Conservation (phyloP, 2,329 filamentous ascomycete genomes). For the Xylaria digitata region DNA sequence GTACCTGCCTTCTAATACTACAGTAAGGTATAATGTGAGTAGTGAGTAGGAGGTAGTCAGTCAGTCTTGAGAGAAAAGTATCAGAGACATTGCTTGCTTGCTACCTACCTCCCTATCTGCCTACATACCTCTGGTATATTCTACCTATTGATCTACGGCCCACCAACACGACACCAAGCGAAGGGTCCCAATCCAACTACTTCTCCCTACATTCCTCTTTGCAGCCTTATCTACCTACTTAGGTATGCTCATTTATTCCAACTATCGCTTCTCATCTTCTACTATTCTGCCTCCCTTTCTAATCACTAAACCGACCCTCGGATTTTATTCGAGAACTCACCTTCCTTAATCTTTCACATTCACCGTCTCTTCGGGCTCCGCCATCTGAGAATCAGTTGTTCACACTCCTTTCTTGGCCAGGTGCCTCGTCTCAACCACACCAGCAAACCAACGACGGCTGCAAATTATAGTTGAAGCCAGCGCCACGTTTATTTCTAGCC, state of each 20-base stretch:
- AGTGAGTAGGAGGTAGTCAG: neutral
- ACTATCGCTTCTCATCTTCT: constrained; percentile 6
- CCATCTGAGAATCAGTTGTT: neutral
- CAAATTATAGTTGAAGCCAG: constrained; percentile 23
- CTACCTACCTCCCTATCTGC: neutral
- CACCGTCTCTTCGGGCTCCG: constrained; percentile 1
- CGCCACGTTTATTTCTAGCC: constrained; percentile 21
- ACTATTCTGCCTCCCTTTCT: constrained; percentile 8
- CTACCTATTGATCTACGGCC: constrained; percentile 17
- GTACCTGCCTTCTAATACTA: constrained; percentile 2
- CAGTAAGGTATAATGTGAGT: neutral
- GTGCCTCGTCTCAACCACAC: constrained; percentile 25
- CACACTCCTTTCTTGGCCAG: constrained; percentile 19
- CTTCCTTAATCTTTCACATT: constrained; percentile 16
- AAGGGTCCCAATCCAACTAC: constrained; percentile 27
- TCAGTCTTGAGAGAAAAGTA: neutral
- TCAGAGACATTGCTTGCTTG: constrained; percentile 17
- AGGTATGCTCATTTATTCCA: constrained; percentile 12
- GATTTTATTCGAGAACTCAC: constrained; percentile 24
- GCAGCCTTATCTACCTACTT: constrained; percentile 21
- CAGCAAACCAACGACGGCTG: neutral
- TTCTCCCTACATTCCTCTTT: constrained; percentile 35
- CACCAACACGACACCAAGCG: constrained; percentile 2
- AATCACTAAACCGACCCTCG: constrained; percentile 15
- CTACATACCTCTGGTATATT: neutral